These are phyloP conservation scores for Arachis stenosperma DNA, from an alignment of 306 rosid genomes.

Conservation along the genomic window DNA sequence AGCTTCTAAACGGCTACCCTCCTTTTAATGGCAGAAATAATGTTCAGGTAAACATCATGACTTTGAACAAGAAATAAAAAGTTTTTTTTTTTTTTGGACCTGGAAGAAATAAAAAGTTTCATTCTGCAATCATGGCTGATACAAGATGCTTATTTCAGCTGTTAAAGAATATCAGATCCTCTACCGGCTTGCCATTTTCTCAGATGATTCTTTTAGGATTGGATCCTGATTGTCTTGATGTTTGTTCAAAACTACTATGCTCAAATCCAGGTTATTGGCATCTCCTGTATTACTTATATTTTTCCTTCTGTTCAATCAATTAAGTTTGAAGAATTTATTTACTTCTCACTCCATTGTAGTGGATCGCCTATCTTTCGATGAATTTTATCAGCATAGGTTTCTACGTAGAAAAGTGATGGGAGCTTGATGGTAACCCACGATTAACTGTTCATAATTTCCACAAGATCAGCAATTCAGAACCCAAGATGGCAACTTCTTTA, in stretches of 20 bases:
- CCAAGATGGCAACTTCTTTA: too few relatives aligned
- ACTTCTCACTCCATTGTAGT: conserved; percentile 44
- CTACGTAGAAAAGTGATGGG: conserved; percentile 33
- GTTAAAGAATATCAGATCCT: conserved; percentile 56
- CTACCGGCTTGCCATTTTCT: conserved; percentile 61
- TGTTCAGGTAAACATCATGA: conserved; percentile 56
- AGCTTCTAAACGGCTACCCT: conserved; percentile 71
- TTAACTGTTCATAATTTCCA: background rate
- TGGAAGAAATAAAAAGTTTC: background rate
- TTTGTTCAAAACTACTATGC: conserved; percentile 59
- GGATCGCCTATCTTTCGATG: conserved; percentile 59
- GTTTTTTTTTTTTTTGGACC: too few relatives aligned
- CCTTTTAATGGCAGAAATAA: conserved; percentile 66
- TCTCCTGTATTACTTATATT: background rate
- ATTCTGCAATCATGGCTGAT: conserved; percentile 16
- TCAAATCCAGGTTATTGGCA: conserved; percentile 56
- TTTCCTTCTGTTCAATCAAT: conserved; percentile 4
- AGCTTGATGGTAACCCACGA: background rate
- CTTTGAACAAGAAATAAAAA: background rate
- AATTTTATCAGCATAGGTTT: conserved; percentile 60
- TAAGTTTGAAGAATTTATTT: conserved; percentile 12
- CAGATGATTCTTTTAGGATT: conserved; percentile 42
- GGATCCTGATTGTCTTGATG: conserved; percentile 58
- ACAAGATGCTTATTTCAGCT: conserved; percentile 45
- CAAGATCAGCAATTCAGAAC: too few relatives aligned